Evolutionary conservation across 2,329 filamentous ascomycete species (phyloP).

Genomic region (Penicillium sp.): DNA sequence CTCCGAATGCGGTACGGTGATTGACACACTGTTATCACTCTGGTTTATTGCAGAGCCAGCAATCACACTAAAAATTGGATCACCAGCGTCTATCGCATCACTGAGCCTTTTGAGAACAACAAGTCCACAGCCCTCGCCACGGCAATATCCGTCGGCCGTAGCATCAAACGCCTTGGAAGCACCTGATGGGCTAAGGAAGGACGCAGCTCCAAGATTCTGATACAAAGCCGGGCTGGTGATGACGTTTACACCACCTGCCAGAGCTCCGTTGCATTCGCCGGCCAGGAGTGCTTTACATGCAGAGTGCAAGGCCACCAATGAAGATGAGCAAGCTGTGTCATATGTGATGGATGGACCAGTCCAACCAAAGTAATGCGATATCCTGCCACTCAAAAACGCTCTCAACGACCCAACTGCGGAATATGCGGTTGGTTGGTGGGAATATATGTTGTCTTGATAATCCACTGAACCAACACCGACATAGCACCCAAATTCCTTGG

Average conservation of each 20-base stretch:
- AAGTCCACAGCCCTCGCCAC: constrained; percentile 70
- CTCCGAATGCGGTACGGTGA: constrained; percentile 36
- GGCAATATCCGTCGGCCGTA: constrained; percentile 75
- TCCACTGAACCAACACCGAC: constrained; percentile 74
- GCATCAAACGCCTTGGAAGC: constrained; percentile 79
- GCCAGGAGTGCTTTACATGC: constrained; percentile 69
- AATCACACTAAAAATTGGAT: neutral
- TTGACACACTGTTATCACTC: constrained; percentile 37
- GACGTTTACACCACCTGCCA: constrained; percentile 68
- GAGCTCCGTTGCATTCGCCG: constrained; percentile 75
- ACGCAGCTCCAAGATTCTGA: constrained; percentile 67
- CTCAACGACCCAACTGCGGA: constrained; percentile 53
- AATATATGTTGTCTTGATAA: constrained; percentile 70
- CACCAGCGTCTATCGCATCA: constrained; percentile 60
- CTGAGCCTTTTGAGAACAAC: constrained; percentile 75
- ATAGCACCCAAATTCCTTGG: constrained; percentile 68
- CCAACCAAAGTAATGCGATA: constrained; percentile 75
- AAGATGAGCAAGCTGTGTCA: constrained; percentile 74
- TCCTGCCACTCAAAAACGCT: constrained; percentile 58
- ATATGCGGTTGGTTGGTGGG: constrained; percentile 54
- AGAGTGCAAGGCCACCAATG: constrained; percentile 58
- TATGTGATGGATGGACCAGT: constrained; percentile 67
- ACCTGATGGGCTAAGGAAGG: constrained; percentile 68
- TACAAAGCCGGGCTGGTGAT: constrained; percentile 79
- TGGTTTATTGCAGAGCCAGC: constrained; percentile 20